Percentiles rank a stretch among this genome's conserved stretches.
These are phyloP conservation scores for Syzygium aromaticum DNA, from an alignment of 345 rosid species.

Conservation along the genomic window DNA sequence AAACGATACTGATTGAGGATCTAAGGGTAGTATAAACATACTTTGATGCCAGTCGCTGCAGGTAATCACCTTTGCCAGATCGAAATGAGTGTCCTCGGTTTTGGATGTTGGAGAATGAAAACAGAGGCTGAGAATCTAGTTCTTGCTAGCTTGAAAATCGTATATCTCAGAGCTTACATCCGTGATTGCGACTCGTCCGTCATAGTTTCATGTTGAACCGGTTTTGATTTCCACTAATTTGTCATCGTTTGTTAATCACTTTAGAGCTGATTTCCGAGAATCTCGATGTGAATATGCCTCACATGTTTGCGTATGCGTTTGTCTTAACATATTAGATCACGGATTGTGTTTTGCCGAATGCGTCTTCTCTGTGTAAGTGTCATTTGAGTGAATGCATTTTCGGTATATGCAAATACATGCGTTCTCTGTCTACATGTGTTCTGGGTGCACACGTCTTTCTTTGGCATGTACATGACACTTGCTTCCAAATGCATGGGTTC, in stretches of 20 bases:
- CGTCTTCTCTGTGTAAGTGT: background rate
- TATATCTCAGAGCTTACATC: background rate
- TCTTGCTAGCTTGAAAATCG: background rate
- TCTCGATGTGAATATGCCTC: background rate
- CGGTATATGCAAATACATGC: background rate
- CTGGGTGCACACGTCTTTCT: background rate
- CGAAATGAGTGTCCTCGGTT: no score
- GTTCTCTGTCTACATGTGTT: background rate
- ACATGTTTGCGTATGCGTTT: background rate
- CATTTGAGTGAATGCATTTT: background rate
- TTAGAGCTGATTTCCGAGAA: no score
- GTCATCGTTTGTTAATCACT: accelerated
- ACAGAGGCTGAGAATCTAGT: no score
- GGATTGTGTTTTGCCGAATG: background rate
- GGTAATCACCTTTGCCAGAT: no score
- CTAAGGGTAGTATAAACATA: no score
- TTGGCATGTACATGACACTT: background rate
- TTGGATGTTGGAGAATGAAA: no score
- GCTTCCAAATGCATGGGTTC: background rate
- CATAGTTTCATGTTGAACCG: background rate
- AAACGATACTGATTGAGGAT: no score
- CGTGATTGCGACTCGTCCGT: background rate
- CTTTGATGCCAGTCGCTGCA: no score
- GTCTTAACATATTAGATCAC: background rate
- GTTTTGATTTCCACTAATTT: background rate